Evolutionary conservation across 73 alveolate genomes (phyloP), one percentile per base, ranked within the genome.

Genomic region (Uronychia binucleata): DNA sequence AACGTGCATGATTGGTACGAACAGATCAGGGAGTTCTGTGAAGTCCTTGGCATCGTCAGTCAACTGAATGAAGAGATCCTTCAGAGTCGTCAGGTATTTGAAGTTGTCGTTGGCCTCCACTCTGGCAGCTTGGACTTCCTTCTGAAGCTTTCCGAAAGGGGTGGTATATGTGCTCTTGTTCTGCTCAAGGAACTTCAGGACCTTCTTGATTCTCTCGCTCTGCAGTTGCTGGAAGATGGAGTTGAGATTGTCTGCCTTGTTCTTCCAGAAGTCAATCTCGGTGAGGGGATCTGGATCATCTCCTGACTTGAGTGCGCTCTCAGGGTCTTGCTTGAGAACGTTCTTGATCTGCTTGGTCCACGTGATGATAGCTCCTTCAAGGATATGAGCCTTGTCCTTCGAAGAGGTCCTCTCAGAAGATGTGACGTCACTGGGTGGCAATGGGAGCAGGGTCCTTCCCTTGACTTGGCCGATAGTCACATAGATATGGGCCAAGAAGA

Each of bases 331-430:
- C 89, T 98, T 98, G 85, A 99, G 90, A 34, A 99, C 99, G 81
- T 98, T 98, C 93, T 99, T 94, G 91, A 99, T 99, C 93, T 98
- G 98, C 86, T 98, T 98, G 31, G 99, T 99, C 99, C 99, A 99
- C 74, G 99, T 98, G 58, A 99, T 98, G 59, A 99, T 97, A 32
- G 99, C 99, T 60, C 99, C 99, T 90, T 99, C 99, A 79, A 98
- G 97, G 27, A 99, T 99, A 82, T 99, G 99, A 30, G 99, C 99
- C 90, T 97, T 98, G 92, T 99, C 99, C 91, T 99, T 97, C 93
- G 97, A 97, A 59, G 98, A 97, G 60, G 97, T 97, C 79, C 95
- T 96, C 78, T 97, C 99, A 57, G 97, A 92, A 76, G 98, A 86
- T 77, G 98, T 95, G 29, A 95, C 96, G 83, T 98, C 99, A 87